Percentiles rank a stretch among this genome's conserved stretches.
These are phyloP conservation scores for Blumeria hordei DNA, from an alignment of 2,329 filamentous ascomycete genomes.

Conservation along the genomic window DNA sequence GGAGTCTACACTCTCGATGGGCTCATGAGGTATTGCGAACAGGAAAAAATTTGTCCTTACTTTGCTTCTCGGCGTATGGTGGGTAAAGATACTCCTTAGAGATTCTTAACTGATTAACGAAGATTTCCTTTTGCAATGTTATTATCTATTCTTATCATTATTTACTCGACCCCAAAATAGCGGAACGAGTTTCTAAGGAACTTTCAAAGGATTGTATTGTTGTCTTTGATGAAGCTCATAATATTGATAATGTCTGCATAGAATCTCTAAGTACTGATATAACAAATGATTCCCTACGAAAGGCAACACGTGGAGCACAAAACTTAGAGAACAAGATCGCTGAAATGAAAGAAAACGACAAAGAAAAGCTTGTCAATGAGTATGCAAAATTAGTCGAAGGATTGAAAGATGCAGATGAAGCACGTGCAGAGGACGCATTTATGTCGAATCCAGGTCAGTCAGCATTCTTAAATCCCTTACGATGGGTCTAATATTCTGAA, in stretches of 20 bases:
- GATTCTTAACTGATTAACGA: slow-evolving; percentile 3
- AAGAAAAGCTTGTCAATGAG: slow-evolving; percentile 80
- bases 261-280: slow-evolving; percentile 92
- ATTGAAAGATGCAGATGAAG: slow-evolving; percentile 65
- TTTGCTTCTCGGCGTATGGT: slow-evolving; percentile 91
- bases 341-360: slow-evolving; percentile 90
- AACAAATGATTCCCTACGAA: slow-evolving; percentile 80
- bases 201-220: slow-evolving; percentile 96
- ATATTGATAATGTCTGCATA: slow-evolving; percentile 98
- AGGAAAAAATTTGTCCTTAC: slow-evolving; percentile 93
- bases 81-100: slow-evolving; percentile 9
- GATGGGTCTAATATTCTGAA: slow-evolving; percentile 9
- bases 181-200: slow-evolving; percentile 59
- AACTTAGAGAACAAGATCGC: slow-evolving; percentile 78
- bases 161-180: slow-evolving; percentile 90
- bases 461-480: neutral
- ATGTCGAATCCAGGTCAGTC: slow-evolving; percentile 58
- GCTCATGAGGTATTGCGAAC: slow-evolving; percentile 69
- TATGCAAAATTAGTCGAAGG: slow-evolving; percentile 91
- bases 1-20: slow-evolving; percentile 92
- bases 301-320: slow-evolving; percentile 69
- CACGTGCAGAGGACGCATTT: slow-evolving; percentile 79
- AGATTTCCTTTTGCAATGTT: slow-evolving; percentile 98
- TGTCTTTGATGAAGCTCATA: slow-evolving; percentile 96
- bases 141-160: slow-evolving; percentile 99